Conservation (phyloP, 495 filamentous ascomycete genomes). For the Penicillium goetzii region DNA sequence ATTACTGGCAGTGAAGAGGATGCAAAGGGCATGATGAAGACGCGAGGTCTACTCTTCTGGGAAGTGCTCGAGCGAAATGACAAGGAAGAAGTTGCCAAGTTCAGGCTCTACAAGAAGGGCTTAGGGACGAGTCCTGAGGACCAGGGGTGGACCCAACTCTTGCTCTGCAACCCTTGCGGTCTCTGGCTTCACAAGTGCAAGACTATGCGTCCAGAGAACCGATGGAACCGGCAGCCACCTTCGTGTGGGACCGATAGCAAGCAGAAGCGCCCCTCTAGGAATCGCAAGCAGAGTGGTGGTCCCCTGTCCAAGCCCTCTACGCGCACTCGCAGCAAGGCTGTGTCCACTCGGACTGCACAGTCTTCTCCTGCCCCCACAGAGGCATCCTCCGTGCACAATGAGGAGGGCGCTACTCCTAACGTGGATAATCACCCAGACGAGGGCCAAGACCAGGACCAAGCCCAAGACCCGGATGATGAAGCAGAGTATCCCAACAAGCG, state of each 20-base stretch:
- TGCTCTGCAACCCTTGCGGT: slow-evolving; percentile 94
- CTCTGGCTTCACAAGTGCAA: slow-evolving; percentile 91
- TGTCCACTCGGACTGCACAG: slow-evolving; percentile 33
- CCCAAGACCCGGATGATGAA: slow-evolving; percentile 20
- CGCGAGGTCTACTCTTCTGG: slow-evolving; percentile 63
- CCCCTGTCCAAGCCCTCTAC: slow-evolving; percentile 37
- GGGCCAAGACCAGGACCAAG: slow-evolving; percentile 20
- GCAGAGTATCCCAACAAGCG: slow-evolving; percentile 37
- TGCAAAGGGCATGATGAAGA: slow-evolving; percentile 68
- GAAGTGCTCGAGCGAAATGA: slow-evolving; percentile 65
- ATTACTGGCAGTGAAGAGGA: slow-evolving; percentile 62
- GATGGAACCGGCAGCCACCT: slow-evolving; percentile 70
- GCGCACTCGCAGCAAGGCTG: slow-evolving; percentile 38
- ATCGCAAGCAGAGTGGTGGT: slow-evolving; percentile 37
- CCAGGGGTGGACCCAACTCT: slow-evolving; percentile 65
- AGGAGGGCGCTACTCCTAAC: slow-evolving; percentile 43
- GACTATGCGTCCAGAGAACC: slow-evolving; percentile 76
- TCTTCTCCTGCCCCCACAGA: slow-evolving; percentile 51
- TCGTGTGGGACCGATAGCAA: slow-evolving; percentile 41
- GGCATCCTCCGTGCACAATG: slow-evolving; percentile 45
- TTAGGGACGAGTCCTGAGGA: slow-evolving; percentile 58
- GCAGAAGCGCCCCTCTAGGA: slow-evolving; percentile 46
- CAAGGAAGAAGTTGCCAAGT: slow-evolving; percentile 60
- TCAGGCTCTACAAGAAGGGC: slow-evolving; percentile 79
- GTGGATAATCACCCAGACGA: slow-evolving; percentile 35